These are phyloP conservation scores for Penicillium cosmopolitanum DNA, from an alignment of 495 filamentous ascomycete species.

Conservation along the genomic window DNA sequence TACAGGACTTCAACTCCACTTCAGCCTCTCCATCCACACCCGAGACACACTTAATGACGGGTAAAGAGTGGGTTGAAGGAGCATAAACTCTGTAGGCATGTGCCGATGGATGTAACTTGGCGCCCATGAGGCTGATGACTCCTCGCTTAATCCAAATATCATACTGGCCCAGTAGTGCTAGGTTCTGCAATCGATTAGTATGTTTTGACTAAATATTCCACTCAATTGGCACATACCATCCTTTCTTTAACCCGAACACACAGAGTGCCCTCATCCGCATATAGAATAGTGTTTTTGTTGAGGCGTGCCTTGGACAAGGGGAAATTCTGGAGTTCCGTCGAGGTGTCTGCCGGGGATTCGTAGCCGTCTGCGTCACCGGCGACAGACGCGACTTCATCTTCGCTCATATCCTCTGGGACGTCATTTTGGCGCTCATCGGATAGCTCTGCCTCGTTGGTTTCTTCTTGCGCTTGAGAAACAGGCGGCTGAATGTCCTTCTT, in stretches of 20 bases:
- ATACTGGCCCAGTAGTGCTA: constrained; percentile 74
- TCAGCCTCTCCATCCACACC: constrained; percentile 52
- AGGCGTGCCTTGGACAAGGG: constrained; percentile 46
- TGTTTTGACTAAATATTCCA: background rate
- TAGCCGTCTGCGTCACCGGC: constrained; percentile 38
- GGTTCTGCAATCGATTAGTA: constrained; percentile 50
- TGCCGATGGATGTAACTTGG: constrained; percentile 59
- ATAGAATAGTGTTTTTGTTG: constrained; percentile 44
- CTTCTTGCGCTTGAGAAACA: constrained; percentile 14
- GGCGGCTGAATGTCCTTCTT: constrained; percentile 7
- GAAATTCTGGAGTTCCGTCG: constrained; percentile 43
- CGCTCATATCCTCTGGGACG: constrained; percentile 23
- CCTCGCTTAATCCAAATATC: constrained; percentile 69
- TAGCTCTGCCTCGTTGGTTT: constrained; percentile 25
- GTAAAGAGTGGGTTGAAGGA: constrained; percentile 76
- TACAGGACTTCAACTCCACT: constrained; percentile 56
- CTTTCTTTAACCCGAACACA: constrained; percentile 50
- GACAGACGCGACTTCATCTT: constrained; percentile 30
- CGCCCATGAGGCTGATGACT: constrained; percentile 66
- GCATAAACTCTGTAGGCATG: constrained; percentile 66
- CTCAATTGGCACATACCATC: constrained; percentile 32
- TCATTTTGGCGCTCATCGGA: constrained; percentile 23
- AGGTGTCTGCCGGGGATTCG: constrained; percentile 39
- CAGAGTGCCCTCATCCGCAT: constrained; percentile 43
- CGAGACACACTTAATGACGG: constrained; percentile 63